Percentiles rank a stretch among this genome's conserved stretches.
Conservation (phyloP, 2,329 filamentous ascomycete species). For the Sphaerostilbella broomeana region DNA sequence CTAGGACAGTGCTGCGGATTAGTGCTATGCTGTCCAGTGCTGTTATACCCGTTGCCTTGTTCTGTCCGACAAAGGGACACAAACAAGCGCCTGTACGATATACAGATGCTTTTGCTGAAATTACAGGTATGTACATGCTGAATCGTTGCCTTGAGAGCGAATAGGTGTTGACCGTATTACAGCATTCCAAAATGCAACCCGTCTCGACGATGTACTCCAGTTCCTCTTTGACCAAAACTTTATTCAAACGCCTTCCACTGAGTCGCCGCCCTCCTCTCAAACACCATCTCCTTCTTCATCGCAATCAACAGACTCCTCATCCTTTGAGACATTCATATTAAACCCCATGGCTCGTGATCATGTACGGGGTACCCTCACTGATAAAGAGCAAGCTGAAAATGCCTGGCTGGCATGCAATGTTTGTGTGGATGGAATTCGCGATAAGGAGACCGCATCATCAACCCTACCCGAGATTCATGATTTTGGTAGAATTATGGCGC, state of each 20-base stretch:
- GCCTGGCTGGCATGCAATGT: constrained; percentile 22
- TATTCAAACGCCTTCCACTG: constrained; percentile 18
- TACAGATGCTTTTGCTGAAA: constrained; percentile 13
- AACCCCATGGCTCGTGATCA: constrained; percentile 18
- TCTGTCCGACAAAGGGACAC: constrained; percentile 10
- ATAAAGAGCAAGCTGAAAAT: constrained; percentile 16
- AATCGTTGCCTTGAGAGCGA: neutral
- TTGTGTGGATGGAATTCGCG: constrained; percentile 19
- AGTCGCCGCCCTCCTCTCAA: constrained; percentile 14
- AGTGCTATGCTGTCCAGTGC: constrained; percentile 21
- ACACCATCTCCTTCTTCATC: constrained; percentile 16
- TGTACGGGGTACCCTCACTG: constrained; percentile 17
- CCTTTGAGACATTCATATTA: constrained; percentile 20
- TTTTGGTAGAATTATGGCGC: constrained; percentile 22
- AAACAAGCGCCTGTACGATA: constrained; percentile 15
- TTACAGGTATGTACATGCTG: constrained; percentile 12
- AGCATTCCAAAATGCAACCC: constrained; percentile 17
- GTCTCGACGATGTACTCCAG: constrained; percentile 20
- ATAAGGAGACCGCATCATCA: constrained; percentile 16
- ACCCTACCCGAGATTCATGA: constrained; percentile 20
- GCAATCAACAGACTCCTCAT: constrained; percentile 12
- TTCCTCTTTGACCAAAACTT: constrained; percentile 21
- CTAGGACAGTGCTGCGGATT: constrained; percentile 18
- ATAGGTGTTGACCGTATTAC: neutral
- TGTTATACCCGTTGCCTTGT: constrained; percentile 19